Percentiles rank a stretch among this genome's conserved stretches.
phyloP scores from a whole-genome alignment of 169 alveolate species.

The Plasmodium ovale region DNA sequence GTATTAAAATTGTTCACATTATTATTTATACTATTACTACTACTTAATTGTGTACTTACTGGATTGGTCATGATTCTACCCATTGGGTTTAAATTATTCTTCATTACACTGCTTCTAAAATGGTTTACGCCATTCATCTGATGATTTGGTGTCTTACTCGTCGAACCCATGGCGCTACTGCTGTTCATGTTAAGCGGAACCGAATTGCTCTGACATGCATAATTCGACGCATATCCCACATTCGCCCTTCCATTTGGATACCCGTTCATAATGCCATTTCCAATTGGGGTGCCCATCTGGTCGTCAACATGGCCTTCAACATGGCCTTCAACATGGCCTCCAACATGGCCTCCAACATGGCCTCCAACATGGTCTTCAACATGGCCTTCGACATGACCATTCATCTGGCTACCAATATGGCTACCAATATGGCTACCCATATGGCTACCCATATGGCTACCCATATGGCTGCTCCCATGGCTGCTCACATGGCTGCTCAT shows the following conservation, averaged over 20 bases:
- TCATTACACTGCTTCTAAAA: constrained; percentile 33
- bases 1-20: constrained; percentile 24
- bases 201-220: background rate
- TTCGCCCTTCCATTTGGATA: constrained; percentile 4
- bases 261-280: background rate
- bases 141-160: background rate
- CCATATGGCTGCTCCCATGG: background rate
- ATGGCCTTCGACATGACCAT: background rate
- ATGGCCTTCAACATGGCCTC: too few relatives aligned
- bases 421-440: background rate
- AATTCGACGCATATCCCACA: constrained; percentile 5
- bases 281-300: too few relatives aligned
- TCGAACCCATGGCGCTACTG: background rate
- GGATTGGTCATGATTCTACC: constrained; percentile 19
- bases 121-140: background rate
- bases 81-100: constrained; percentile 37
- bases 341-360: too few relatives aligned
- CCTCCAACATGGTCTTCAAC: too few relatives aligned
- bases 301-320: too few relatives aligned
- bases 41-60: background rate
- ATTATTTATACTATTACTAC: background rate
- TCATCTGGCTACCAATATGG: background rate
- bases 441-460: background rate
- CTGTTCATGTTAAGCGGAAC: constrained; percentile 1
- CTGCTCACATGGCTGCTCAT: background rate